phyloP scores from a whole-genome alignment of 305 asterid species.

The Solanum hybrid region DNA sequence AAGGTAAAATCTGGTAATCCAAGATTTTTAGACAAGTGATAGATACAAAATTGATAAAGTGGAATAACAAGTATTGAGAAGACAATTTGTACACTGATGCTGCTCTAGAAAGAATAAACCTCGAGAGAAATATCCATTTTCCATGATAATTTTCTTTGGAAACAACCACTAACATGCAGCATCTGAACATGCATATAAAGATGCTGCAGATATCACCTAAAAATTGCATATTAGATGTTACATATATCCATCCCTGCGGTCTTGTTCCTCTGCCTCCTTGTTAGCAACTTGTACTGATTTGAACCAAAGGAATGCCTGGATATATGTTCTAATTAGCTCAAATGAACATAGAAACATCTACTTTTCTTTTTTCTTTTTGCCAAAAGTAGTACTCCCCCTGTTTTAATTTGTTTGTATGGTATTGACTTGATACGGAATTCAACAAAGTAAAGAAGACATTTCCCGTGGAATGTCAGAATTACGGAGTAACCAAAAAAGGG shows the following conservation, averaged over 20 bases:
- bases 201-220: not conserved
- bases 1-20: not conserved
- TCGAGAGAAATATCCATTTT: not conserved
- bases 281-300: conserved; percentile 87
- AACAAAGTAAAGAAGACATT: not conserved
- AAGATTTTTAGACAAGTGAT: not conserved
- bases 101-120: not conserved
- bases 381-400: not conserved
- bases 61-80: not conserved
- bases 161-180: not conserved
- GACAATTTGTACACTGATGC: not conserved
- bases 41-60: not conserved
- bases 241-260: conserved; percentile 72
- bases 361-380: not conserved
- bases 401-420: not conserved
- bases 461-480: not conserved
- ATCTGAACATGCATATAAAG: not conserved
- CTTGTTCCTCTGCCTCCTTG: conserved; percentile 95
- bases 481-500: not conserved
- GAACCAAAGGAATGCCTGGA: conserved; percentile 91
- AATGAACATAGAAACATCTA: not conserved
- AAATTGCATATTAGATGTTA: conserved; percentile 5
- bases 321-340: conserved; percentile 3
- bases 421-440: not conserved
- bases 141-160: not conserved